These are phyloP conservation scores for Lentinula guzmanii DNA, from an alignment of 768 basidiomycete species.

Conservation along the genomic window DNA sequence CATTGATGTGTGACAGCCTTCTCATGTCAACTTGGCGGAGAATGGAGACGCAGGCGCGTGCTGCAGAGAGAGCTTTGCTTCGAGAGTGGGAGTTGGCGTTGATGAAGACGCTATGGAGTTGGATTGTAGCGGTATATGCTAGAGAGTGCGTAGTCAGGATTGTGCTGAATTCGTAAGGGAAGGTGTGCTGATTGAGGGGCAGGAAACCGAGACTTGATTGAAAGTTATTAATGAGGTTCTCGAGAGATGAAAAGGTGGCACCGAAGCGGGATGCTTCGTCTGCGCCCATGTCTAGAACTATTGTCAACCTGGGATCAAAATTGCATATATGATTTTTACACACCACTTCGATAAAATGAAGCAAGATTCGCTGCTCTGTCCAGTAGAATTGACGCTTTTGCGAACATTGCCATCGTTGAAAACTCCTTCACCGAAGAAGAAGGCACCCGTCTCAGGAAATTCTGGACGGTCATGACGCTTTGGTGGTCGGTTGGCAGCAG, in stretches of 20 bases:
- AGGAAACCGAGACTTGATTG: slow-evolving; percentile 7
- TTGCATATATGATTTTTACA: neutral
- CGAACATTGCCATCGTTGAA: slow-evolving; percentile 1
- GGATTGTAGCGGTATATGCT: slow-evolving; percentile 19
- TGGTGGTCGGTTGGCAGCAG: slow-evolving; percentile 20
- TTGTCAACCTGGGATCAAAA: neutral
- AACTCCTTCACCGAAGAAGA: slow-evolving; percentile 1
- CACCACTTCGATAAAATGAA: slow-evolving; percentile 14
- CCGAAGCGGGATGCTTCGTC: slow-evolving; percentile 16
- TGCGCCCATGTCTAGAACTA: slow-evolving; percentile 12
- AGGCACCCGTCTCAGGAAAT: slow-evolving; percentile 7
- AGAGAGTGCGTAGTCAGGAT: slow-evolving; percentile 20
- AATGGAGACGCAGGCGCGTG: neutral
- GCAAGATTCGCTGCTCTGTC: slow-evolving; percentile 15
- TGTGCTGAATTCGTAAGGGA: slow-evolving; percentile 8
- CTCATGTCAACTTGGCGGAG: slow-evolving; percentile 4
- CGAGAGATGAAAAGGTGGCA: slow-evolving; percentile 17
- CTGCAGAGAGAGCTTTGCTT: slow-evolving; percentile 1
- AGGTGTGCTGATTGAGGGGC: slow-evolving; percentile 1
- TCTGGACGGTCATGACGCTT: slow-evolving; percentile 1
- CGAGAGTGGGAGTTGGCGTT: slow-evolving; percentile 9
- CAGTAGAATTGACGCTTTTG: slow-evolving; percentile 14
- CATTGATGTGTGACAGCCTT: slow-evolving; percentile 2
- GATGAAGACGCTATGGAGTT: slow-evolving; percentile 17
- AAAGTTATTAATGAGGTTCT: slow-evolving; percentile 18